Conservation (phyloP, 768 basidiomycete genomes). For the Tulasnella calospora region DNA sequence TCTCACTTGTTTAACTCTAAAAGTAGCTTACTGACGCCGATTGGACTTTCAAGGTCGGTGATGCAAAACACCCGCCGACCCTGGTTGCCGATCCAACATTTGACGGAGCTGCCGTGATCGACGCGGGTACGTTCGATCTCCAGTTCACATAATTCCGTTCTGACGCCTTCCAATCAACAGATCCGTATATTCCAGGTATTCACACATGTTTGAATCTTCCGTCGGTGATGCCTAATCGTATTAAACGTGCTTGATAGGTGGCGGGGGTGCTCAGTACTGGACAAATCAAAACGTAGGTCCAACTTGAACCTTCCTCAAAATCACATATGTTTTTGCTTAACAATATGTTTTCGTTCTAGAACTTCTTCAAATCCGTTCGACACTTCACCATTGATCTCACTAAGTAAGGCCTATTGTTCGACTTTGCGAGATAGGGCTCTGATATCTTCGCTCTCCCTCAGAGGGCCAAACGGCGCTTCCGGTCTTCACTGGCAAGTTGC, state of each 20-base stretch:
- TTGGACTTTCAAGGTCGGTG: slow-evolving; percentile 8
- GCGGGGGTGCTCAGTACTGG: slow-evolving; percentile 56
- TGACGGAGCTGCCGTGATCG: slow-evolving; percentile 68
- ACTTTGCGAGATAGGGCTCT: background rate
- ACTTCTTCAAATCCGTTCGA: slow-evolving; percentile 41
- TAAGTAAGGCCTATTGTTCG: slow-evolving; percentile 36
- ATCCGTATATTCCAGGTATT: slow-evolving; percentile 54
- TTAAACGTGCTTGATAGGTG: slow-evolving; percentile 31
- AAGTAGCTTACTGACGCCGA: background rate
- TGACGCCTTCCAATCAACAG: slow-evolving; percentile 37
- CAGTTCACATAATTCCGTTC: background rate
- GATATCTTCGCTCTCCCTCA: background rate
- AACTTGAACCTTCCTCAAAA: background rate
- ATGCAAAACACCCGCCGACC: slow-evolving; percentile 43
- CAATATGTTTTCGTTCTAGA: background rate
- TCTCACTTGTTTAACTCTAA: background rate
- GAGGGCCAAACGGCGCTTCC: slow-evolving; percentile 31
- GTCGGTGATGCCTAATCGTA: background rate
- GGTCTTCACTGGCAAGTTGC: slow-evolving; percentile 82
- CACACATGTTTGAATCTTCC: too few species aligned
- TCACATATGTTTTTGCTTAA: background rate
- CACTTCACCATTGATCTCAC: slow-evolving; percentile 55
- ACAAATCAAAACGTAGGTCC: background rate
- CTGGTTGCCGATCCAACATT: slow-evolving; percentile 59
- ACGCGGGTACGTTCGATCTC: slow-evolving; percentile 39